Conservation (phyloP, 2,329 filamentous ascomycete genomes). For the Trichoderma oligosporum region DNA sequence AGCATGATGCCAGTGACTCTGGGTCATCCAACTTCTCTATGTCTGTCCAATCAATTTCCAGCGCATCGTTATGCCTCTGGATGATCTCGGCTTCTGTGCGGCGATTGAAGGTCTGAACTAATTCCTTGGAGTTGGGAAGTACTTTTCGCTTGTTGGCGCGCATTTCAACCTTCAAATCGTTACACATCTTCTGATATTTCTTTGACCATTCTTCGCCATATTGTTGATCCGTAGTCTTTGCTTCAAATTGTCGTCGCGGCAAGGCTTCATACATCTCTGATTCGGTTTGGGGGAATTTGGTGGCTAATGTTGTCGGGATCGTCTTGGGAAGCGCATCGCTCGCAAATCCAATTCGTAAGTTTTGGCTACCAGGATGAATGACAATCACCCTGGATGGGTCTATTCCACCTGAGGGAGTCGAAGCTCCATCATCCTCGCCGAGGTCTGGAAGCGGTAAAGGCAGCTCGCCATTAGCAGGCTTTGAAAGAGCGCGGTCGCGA, state of each 20-base stretch:
- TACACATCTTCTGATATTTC: constrained; percentile 76
- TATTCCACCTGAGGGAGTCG: constrained; percentile 55
- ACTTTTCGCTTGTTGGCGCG: constrained; percentile 91
- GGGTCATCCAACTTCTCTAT: constrained; percentile 63
- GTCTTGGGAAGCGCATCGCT: constrained; percentile 93
- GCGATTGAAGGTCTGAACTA: constrained; percentile 91
- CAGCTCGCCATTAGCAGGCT: constrained; percentile 64
- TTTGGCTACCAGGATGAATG: constrained; percentile 93
- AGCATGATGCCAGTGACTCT: constrained; percentile 57
- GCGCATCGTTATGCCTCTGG: constrained; percentile 87
- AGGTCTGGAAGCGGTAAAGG: constrained; percentile 59
- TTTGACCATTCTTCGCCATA: constrained; percentile 80
- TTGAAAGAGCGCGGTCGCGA: constrained; percentile 77
- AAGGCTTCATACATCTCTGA: constrained; percentile 77
- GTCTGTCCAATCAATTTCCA: constrained; percentile 95
- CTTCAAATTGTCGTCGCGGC: constrained; percentile 65
- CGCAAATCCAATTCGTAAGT: constrained; percentile 89
- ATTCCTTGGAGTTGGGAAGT: constrained; percentile 92
- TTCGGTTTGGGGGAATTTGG: constrained; percentile 73
- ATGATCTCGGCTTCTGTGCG: constrained; percentile 81
- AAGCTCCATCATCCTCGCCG: constrained; percentile 53
- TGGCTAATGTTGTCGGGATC: constrained; percentile 87
- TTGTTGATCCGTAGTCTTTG: constrained; percentile 65
- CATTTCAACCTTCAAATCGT: constrained; percentile 86
- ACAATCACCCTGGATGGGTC: constrained; percentile 89